phyloP scores from a whole-genome alignment of 1,284 basidiomycete species.

The Puccinia polysora region DNA sequence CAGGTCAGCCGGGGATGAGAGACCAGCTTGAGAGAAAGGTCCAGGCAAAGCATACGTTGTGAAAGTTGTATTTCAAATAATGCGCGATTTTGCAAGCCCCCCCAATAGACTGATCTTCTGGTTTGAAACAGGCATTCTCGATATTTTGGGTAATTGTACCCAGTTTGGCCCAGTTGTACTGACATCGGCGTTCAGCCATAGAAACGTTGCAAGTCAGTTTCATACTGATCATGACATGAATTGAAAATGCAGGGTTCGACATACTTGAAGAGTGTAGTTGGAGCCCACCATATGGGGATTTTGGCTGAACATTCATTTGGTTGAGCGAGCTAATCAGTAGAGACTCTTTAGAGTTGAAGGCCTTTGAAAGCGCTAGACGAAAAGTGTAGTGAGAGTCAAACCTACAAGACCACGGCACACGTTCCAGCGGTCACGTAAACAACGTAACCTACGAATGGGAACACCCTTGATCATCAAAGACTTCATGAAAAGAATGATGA shows the following conservation, averaged over 20 bases:
- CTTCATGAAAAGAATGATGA: neutral
- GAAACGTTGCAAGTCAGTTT: neutral
- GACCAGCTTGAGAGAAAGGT: no score
- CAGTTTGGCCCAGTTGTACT: slow-evolving; percentile 18
- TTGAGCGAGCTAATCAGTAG: neutral
- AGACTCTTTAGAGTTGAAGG: neutral
- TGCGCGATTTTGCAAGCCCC: slow-evolving; percentile 9
- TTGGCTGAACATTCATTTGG: neutral
- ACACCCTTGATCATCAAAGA: neutral
- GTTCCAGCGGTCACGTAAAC: neutral
- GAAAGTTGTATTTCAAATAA: slow-evolving; percentile 8
- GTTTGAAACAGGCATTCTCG: neutral
- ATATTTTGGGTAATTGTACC: neutral
- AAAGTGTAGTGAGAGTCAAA: neutral
- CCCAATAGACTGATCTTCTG: slow-evolving; percentile 7
- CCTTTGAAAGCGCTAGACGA: neutral
- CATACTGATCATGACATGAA: neutral
- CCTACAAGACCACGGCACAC: slow-evolving; percentile 11
- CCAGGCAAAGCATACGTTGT: no score
- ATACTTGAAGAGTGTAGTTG: neutral
- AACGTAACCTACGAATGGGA: neutral
- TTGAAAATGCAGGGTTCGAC: neutral
- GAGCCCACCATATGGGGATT: neutral
- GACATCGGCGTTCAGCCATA: neutral
- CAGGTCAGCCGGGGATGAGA: no score